Evolutionary conservation across 1,284 basidiomycete species (phyloP).

Genomic region (Puccinia polysora): DNA sequence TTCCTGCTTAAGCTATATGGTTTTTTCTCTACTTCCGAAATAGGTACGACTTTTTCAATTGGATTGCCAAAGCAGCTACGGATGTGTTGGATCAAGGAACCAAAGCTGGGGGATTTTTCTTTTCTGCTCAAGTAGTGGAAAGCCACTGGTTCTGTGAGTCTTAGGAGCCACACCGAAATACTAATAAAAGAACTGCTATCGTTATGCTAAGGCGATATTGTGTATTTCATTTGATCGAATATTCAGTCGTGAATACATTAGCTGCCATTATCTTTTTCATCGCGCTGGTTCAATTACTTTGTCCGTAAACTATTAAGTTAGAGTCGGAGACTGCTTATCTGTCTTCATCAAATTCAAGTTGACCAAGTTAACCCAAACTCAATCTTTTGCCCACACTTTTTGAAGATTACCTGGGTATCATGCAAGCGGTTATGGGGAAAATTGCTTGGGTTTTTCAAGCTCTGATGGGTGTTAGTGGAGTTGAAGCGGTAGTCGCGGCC

Average conservation of each 20-base stretch:
- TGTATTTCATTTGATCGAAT: background rate
- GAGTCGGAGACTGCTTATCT: no score
- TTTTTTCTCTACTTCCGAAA: background rate
- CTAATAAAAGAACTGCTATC: background rate
- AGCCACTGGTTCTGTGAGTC: slow-evolving; percentile 46
- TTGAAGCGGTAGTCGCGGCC: slow-evolving; percentile 84
- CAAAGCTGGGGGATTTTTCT: slow-evolving; percentile 71
- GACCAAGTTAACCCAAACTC: slow-evolving; percentile 7
- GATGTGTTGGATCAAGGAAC: slow-evolving; percentile 57
- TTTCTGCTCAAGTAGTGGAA: slow-evolving; percentile 56
- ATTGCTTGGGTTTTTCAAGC: slow-evolving; percentile 92
- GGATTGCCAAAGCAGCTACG: slow-evolving; percentile 45
- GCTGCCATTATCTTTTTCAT: slow-evolving; percentile 77
- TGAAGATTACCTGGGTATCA: slow-evolving; percentile 62
- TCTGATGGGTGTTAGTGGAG: slow-evolving; percentile 59
- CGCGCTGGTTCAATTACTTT: slow-evolving; percentile 71
- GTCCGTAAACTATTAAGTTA: no score
- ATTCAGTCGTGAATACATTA: slow-evolving; percentile 60
- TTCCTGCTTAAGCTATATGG: background rate
- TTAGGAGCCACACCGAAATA: background rate
- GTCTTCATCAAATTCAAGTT: no score
- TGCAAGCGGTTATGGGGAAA: slow-evolving; percentile 80
- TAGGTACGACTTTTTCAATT: slow-evolving; percentile 67
- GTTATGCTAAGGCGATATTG: background rate
- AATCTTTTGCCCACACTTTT: background rate